Percentiles rank a stretch among this genome's conserved stretches.
These are phyloP conservation scores for Gleditsia sinensis DNA, from an alignment of 306 rosid species.

Conservation along the genomic window DNA sequence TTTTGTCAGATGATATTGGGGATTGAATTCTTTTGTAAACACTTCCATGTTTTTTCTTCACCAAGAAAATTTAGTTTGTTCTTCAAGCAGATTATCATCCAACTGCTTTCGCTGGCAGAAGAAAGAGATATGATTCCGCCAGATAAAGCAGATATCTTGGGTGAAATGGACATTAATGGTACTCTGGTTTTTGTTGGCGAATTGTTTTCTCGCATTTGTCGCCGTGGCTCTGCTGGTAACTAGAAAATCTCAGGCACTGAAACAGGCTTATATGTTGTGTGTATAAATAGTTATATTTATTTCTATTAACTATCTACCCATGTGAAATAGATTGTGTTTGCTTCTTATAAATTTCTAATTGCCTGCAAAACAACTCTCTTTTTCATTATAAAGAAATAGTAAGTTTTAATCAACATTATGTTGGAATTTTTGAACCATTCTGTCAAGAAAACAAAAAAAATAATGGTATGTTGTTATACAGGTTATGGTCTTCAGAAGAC, in stretches of 20 bases:
- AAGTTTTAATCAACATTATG: background rate
- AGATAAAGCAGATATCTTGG: slow-evolving; percentile 24
- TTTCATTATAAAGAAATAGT: slow-evolving; percentile 4
- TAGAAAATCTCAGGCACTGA: slow-evolving; percentile 36
- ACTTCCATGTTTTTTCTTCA: slow-evolving; percentile 50
- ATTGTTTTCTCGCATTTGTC: slow-evolving; percentile 79
- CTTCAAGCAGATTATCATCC: slow-evolving; percentile 77
- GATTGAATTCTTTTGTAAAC: slow-evolving; percentile 15
- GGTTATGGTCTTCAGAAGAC: background rate
- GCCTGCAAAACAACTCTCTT: background rate
- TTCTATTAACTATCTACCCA: slow-evolving; percentile 18
- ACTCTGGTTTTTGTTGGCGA: slow-evolving; percentile 77
- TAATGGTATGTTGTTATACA: background rate
- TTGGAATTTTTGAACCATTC: slow-evolving; percentile 8
- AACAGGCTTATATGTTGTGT: slow-evolving; percentile 9
- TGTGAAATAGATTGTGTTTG: slow-evolving; percentile 28
- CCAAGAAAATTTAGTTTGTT: slow-evolving; percentile 63
- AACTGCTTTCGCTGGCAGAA: slow-evolving; percentile 72
- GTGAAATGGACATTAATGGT: slow-evolving; percentile 43
- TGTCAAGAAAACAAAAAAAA: background rate
- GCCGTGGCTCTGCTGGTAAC: slow-evolving; percentile 95
- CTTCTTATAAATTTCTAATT: slow-evolving; percentile 21
- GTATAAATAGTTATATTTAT: background rate
- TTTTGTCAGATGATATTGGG: slow-evolving; percentile 19
- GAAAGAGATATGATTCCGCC: slow-evolving; percentile 43